Evolutionary conservation across 192 early-diverging fungal species (phyloP).

Genomic region (Coemansia sp.): DNA sequence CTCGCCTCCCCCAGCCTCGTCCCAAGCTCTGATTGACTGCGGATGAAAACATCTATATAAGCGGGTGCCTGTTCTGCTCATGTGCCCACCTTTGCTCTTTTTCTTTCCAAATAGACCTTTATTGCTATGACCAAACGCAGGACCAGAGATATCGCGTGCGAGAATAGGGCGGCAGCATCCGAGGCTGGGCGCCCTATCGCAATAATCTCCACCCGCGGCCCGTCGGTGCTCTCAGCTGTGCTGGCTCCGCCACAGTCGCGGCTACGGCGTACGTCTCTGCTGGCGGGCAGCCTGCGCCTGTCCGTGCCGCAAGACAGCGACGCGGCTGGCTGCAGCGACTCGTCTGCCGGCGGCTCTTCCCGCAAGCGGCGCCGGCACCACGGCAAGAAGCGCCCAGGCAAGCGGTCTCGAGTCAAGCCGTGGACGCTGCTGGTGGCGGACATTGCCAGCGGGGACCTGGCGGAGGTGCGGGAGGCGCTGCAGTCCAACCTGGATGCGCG

Average conservation of each 20-base stretch:
- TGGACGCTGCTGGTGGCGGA: conserved; percentile 25
- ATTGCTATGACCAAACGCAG: conserved; percentile 1
- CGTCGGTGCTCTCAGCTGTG: conserved; percentile 28
- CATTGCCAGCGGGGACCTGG: conserved; percentile 13
- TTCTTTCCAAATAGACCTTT: background rate
- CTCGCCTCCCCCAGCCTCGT: background rate
- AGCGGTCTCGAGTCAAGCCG: background rate
- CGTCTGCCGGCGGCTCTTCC: background rate
- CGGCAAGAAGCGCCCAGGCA: background rate
- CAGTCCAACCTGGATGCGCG: conserved; percentile 19
- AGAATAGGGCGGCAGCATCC: background rate
- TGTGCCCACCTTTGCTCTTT: background rate
- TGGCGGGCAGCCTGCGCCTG: conserved; percentile 15
- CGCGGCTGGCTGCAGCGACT: background rate
- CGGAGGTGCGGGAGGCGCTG: conserved; percentile 22
- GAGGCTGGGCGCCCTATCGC: conserved; percentile 13
- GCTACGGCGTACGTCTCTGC: conserved; percentile 17
- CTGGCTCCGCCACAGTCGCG: conserved; percentile 20
- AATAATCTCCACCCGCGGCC: conserved; percentile 37
- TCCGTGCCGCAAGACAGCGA: background rate
- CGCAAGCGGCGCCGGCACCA: conserved; percentile 5
- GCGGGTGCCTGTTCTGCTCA: background rate
- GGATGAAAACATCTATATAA: conserved; percentile 7
- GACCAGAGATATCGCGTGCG: background rate
- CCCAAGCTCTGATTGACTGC: conserved; percentile 21